A percentile compares a stretch with the other conserved stretches of the same genome.
Conservation (phyloP, 495 filamentous ascomycete species). For the Daldinia childiae region DNA sequence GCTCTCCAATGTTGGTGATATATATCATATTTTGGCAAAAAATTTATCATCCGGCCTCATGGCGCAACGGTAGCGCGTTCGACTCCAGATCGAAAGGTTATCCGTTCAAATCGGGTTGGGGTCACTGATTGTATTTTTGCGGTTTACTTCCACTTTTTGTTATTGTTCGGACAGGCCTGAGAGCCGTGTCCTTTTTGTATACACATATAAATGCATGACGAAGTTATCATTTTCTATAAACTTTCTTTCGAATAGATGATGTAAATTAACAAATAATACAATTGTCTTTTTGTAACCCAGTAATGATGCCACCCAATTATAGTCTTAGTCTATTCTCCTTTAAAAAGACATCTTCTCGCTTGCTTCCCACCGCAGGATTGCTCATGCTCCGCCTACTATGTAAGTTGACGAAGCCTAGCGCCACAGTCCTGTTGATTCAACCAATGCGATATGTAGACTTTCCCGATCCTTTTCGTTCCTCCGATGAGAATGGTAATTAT, state of each 20-base stretch:
- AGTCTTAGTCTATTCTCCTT: too few species aligned
- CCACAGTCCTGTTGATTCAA: not conserved
- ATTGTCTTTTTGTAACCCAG: too few species aligned
- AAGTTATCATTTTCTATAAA: too few species aligned
- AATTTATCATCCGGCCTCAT: not conserved
- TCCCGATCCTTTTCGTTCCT: too few species aligned
- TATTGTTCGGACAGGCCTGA: too few species aligned
- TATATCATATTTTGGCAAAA: not conserved
- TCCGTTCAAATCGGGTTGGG: slow-evolving; percentile 19
- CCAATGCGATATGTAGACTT: not conserved
- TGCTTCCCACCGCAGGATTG: not conserved
- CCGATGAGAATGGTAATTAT: too few species aligned
- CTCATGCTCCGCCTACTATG: not conserved
- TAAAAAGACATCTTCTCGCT: not conserved
- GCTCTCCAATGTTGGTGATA: not conserved
- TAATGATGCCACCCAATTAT: too few species aligned
- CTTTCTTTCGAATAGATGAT: too few species aligned
- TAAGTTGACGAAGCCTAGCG: not conserved
- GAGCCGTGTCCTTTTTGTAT: too few species aligned
- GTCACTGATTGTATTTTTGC: slow-evolving; percentile 1
- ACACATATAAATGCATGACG: too few species aligned
- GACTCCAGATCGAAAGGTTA: slow-evolving; percentile 19
- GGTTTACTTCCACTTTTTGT: not conserved
- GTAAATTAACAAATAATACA: too few species aligned
- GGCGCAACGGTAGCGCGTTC: slow-evolving; percentile 18